These are phyloP conservation scores for Ophiostoma sp. DNA, from an alignment of 2,329 filamentous ascomycete genomes.

Conservation along the genomic window DNA sequence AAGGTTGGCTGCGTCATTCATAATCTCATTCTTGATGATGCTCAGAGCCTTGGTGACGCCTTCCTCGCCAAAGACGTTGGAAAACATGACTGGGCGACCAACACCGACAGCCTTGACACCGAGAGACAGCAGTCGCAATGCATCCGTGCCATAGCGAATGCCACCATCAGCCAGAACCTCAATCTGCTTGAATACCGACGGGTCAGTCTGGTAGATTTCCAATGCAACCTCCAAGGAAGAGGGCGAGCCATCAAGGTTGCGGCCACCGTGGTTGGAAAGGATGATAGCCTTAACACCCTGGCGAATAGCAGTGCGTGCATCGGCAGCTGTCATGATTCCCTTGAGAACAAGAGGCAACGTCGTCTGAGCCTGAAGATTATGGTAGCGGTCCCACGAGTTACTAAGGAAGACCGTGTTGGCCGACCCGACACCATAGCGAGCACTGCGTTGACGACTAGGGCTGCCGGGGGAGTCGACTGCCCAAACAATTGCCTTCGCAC, in stretches of 20 bases:
- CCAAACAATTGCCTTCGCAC: conserved; percentile 8
- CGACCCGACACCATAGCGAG: conserved; percentile 2
- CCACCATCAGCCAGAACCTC: conserved; percentile 7
- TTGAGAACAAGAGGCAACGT: neutral
- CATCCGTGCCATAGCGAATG: conserved; percentile 1
- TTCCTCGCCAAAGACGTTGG: conserved; percentile 9
- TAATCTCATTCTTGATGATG: conserved; percentile 2
- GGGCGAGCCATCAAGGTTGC: conserved; percentile 6
- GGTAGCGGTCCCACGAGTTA: conserved; percentile 7
- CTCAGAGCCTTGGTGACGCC: neutral
- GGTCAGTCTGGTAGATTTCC: conserved; percentile 7
- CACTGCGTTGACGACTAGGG: conserved; percentile 8
- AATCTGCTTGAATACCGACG: conserved; percentile 3
- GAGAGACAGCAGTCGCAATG: conserved; percentile 2
- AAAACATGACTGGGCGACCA: conserved; percentile 10
- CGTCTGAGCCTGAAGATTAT: neutral
- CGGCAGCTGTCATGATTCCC: conserved; percentile 2
- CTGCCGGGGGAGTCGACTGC: conserved; percentile 1
- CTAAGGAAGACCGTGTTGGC: neutral
- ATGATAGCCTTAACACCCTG: conserved; percentile 9
- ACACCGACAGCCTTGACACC: conserved; percentile 11
- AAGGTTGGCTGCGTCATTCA: conserved; percentile 11
- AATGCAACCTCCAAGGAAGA: conserved; percentile 5
- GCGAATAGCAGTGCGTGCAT: neutral
- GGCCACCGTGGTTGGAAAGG: conserved; percentile 11